phyloP scores from a whole-genome alignment of 73 alveolate species.

The Stentor coeruleus region DNA sequence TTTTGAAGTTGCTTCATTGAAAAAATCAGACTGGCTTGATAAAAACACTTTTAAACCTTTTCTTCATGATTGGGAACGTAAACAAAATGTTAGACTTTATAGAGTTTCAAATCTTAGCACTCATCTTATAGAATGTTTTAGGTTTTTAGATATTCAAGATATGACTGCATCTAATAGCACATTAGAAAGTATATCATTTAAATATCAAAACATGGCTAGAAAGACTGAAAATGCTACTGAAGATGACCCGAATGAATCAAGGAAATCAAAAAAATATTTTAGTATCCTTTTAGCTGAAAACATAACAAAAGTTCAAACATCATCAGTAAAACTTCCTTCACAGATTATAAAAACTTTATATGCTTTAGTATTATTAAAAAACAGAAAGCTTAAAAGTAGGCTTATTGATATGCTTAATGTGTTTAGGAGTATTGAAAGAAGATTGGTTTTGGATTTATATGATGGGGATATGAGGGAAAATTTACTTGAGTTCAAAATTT shows the following conservation, averaged over 20 bases:
- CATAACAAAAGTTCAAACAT: background rate
- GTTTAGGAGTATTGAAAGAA: background rate
- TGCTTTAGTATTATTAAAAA: background rate
- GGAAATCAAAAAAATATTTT: too few species aligned
- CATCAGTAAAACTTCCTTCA: background rate
- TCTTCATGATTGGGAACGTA: background rate
- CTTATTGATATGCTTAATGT: background rate
- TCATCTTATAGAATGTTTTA: background rate
- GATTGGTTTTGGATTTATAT: background rate
- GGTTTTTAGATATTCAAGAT: background rate
- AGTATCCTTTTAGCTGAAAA: background rate
- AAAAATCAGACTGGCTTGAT: background rate
- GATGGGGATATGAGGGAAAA: background rate
- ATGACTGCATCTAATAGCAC: background rate
- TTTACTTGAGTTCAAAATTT: background rate
- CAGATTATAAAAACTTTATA: background rate
- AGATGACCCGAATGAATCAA: too few species aligned
- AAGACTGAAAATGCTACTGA: background rate
- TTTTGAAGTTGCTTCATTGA: background rate
- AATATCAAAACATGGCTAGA: background rate
- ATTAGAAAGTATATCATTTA: background rate
- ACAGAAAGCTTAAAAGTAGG: background rate
- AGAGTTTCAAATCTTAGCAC: background rate
- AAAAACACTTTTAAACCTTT: too few species aligned
- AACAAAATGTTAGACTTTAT: background rate